Evolutionary conservation across 495 filamentous ascomycete species (phyloP), one percentile per base, ranked within the genome.

Genomic region (Penicillium fimorum): DNA sequence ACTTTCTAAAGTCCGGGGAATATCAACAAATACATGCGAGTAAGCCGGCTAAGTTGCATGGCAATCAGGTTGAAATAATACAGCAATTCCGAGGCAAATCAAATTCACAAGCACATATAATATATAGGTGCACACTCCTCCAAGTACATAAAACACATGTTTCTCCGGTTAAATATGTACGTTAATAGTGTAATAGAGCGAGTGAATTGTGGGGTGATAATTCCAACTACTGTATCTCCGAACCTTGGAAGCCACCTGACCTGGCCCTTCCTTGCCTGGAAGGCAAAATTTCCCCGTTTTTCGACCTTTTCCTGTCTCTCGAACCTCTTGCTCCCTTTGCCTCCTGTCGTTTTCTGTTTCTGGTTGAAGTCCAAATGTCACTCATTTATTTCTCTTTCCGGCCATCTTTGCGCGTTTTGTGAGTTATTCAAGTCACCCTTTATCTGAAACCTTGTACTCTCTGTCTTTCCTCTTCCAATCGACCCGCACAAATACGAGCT

Each of bases 361-460:
- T 25, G 32, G 47, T 15, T 40, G 12, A 38, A 22, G 40, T 22
- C 27, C 50, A 43, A 41, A 53, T 44, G 50, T 53, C 38, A 45
- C 10, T 53, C 50, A n/a, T 53, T 53, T 29, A 44, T 45, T 38
- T n/a, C 11, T n/a, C 27, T 35, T 17, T 24, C n/a, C 22, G 35
- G 12, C 22, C 20, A 10, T 25, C 48, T 32, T 53, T 8, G 25
- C 40, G 5, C 50, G 37, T 37, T 32, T 18, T 5, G 24, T 50
- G 30, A 24, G 25, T 22, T 18, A 15, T 40, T 46, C 20, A 15
- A 37, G 29, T 20, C 32, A 38, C 32, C n/a, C 32, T 17, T 25
- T 50, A 17, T 33, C 30, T 33, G 18, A 18, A 18, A 15, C 10
- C 25, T 20, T n/a, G 4, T 20, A 24, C 48, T 22, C 33, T 18